These are phyloP conservation scores for Penicillium italicum DNA, from an alignment of 2,329 filamentous ascomycete species.

Conservation along the genomic window DNA sequence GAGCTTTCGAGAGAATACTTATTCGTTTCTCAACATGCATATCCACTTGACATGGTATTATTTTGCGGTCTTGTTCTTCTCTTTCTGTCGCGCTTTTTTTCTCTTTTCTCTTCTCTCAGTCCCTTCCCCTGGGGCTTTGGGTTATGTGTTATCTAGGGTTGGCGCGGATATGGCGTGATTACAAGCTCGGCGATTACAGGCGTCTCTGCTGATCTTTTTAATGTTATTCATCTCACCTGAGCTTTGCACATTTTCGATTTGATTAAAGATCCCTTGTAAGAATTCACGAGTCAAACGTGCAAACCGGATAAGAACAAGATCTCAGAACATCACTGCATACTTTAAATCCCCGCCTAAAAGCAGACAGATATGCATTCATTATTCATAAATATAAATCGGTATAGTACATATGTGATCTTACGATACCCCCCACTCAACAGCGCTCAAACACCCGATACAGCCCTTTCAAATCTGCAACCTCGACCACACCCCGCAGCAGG, in stretches of 20 bases:
- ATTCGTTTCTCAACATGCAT: background rate
- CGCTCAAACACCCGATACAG: conserved; percentile 93
- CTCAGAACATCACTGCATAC: background rate
- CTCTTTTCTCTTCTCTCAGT: background rate
- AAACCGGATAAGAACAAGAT: no score
- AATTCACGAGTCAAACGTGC: no score
- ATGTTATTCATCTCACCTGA: background rate
- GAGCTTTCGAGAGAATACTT: background rate
- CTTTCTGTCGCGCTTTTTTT: background rate
- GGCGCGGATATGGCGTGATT: conserved; percentile 3
- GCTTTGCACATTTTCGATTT: background rate
- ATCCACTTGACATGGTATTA: background rate
- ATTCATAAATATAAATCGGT: background rate
- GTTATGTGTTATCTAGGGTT: conserved; percentile 6
- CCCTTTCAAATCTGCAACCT: conserved; percentile 88
- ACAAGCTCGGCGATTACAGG: conserved; percentile 1
- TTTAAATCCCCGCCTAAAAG: background rate
- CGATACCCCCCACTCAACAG: conserved; percentile 55
- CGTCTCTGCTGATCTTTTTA: background rate
- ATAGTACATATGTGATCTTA: background rate
- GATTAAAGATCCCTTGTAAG: background rate
- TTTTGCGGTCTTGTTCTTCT: background rate
- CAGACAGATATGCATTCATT: background rate
- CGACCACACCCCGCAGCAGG: conserved; percentile 72
- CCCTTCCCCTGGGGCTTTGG: background rate